Conservation (phyloP, 306 rosid species). For the Hippophae tibetana region DNA sequence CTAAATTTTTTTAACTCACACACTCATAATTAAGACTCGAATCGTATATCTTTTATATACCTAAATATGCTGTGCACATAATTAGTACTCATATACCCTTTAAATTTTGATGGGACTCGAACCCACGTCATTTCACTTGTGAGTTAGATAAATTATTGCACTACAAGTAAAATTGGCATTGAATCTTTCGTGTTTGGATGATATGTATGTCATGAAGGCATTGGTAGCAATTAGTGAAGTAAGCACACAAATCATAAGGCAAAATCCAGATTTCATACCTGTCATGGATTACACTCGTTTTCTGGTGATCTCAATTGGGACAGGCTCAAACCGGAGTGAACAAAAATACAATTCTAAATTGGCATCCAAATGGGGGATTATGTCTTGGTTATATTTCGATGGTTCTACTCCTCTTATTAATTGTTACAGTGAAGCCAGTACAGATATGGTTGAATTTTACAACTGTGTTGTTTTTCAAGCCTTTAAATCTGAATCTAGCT, state of each 20-base stretch:
- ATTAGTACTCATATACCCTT: too few species aligned
- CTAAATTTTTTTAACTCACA: too few species aligned
- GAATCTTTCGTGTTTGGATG: background rate
- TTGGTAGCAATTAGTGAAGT: slow-evolving; percentile 45
- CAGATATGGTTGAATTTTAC: slow-evolving; percentile 38
- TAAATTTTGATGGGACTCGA: too few species aligned
- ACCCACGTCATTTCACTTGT: too few species aligned
- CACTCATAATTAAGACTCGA: too few species aligned
- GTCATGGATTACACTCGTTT: slow-evolving; percentile 23
- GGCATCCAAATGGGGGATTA: slow-evolving; percentile 37
- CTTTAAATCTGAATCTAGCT: slow-evolving; percentile 25
- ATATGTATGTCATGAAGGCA: slow-evolving; percentile 16
- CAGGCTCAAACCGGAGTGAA: slow-evolving; percentile 33
- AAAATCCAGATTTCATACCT: slow-evolving; percentile 14
- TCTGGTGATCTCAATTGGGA: slow-evolving; percentile 37
- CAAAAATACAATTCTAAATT: slow-evolving; percentile 23
- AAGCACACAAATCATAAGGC: slow-evolving; percentile 12
- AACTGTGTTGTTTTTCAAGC: slow-evolving; percentile 29
- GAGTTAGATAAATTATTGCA: too few species aligned
- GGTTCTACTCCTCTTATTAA: slow-evolving; percentile 33
- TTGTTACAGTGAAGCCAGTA: slow-evolving; percentile 23
- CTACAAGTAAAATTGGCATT: too few species aligned
- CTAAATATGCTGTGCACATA: too few species aligned
- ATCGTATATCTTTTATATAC: too few species aligned
- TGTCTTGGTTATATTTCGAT: slow-evolving; percentile 26